phyloP scores from a whole-genome alignment of 2,329 filamentous ascomycete species.

The Hypoxylon sp. region DNA sequence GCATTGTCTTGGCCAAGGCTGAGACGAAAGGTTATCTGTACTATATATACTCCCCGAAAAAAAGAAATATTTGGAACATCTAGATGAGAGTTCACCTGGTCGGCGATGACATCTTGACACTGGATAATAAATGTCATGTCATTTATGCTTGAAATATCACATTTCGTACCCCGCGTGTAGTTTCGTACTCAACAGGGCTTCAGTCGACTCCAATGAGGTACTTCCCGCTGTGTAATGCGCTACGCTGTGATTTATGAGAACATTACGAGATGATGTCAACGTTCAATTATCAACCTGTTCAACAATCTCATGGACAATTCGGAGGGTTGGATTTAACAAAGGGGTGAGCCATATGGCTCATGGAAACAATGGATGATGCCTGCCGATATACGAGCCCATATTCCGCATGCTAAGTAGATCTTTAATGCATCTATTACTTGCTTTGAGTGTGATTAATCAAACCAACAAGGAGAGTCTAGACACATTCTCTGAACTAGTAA shows the following conservation, averaged over 20 bases:
- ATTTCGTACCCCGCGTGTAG: neutral
- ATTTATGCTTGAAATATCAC: slow-evolving; percentile 6
- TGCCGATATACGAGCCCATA: slow-evolving; percentile 2
- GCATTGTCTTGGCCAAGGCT: neutral
- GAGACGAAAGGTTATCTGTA: neutral
- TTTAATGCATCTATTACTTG: slow-evolving; percentile 10
- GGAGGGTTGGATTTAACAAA: neutral
- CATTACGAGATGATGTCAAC: neutral
- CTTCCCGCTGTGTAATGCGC: neutral
- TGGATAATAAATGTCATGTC: neutral
- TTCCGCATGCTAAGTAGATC: slow-evolving; percentile 10
- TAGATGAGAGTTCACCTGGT: neutral
- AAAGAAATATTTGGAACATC: neutral
- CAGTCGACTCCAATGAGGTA: neutral
- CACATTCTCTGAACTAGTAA: neutral
- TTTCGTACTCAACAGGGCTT: neutral
- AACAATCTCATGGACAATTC: neutral
- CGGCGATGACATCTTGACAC: neutral
- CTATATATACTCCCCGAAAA: neutral
- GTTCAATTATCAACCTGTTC: neutral
- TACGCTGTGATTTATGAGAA: neutral
- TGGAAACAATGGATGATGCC: slow-evolving; percentile 6
- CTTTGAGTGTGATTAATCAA: slow-evolving; percentile 3
- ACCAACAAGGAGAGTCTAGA: neutral
- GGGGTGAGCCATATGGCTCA: neutral